Base-by-base conservation (phyloP, 768 basidiomycete genomes). In the Boletus pseudo-olivaceus region DNA sequence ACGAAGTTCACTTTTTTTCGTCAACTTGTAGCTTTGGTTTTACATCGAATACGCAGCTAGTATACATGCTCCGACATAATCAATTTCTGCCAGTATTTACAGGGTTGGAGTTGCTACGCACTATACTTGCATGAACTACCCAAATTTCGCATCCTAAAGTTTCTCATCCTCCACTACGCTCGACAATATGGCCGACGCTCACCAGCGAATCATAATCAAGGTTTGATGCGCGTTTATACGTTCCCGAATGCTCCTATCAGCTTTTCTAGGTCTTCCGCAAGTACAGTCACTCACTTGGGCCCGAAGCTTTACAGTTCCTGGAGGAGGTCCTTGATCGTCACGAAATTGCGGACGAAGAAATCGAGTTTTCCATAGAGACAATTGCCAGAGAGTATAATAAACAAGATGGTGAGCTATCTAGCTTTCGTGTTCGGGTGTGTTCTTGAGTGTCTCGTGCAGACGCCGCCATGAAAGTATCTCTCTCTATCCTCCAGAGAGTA, bases 341-440 rank as follows among this genome's bases (percentile, higher is more conserved):
- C 68, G 84, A 87, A 45, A 87, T 94, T 43, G 66, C 75, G 4
- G 82, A 85, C 47, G 78, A 82, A 29, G 85, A 90, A 42, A 74
- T 88, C 17, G 89, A 92, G 57, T 76, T 77, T 38, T 88, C 89
- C 41, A 72, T 93, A 12, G 92, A 93, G 62, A 82, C 84, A 41
- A 77, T 94, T 29, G 90, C 90, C 8, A 84, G 88, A 58, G 90
- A 92, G 61, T 94, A 93, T 62, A 91, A 91, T 62, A 90, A 86
- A 62, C 91, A 94, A 70, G 92, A 93, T 75, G 91, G 92, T 84
- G 38, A 46, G 45, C 58, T 39, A 74, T 64, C 27, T 30, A 7
- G 32, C 20, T 9, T 47, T 23, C 9, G 10, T 46, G 17, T 50
- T n/a, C 35, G 8, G 27, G 5, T 12, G 30, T 44, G 34, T 30